These are phyloP conservation scores for Claviceps quebecensis DNA, from an alignment of 2,329 filamentous ascomycete genomes.

Conservation along the genomic window DNA sequence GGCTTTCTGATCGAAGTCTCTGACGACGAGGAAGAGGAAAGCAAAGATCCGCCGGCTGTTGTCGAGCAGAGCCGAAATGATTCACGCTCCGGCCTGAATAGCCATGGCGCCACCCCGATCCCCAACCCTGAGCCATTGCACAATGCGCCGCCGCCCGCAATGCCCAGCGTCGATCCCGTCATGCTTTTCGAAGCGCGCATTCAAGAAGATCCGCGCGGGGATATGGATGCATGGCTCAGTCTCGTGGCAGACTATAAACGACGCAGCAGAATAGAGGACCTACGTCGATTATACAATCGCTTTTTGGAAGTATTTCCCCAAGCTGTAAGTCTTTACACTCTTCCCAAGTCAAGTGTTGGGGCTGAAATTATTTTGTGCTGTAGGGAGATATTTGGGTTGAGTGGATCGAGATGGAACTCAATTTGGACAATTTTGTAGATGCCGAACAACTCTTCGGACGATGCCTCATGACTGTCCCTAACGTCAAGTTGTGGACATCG, in stretches of 20 bases:
- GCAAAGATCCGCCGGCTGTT: slow-evolving; percentile 10
- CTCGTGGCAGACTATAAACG: slow-evolving; percentile 75
- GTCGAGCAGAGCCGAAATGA: slow-evolving; percentile 5
- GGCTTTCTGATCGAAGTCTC: slow-evolving; percentile 48
- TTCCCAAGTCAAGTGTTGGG: not conserved
- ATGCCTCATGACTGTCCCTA: slow-evolving; percentile 64
- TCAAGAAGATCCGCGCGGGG: slow-evolving; percentile 81
- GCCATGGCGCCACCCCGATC: slow-evolving; percentile 10
- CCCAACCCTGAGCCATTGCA: slow-evolving; percentile 14
- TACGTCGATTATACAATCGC: slow-evolving; percentile 66
- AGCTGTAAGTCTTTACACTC: slow-evolving; percentile 48
- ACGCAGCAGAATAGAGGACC: slow-evolving; percentile 69
- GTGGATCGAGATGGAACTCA: slow-evolving; percentile 80
- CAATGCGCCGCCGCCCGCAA: slow-evolving; percentile 20
- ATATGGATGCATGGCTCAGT: slow-evolving; percentile 80
- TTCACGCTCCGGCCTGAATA: slow-evolving; percentile 6
- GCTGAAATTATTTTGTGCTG: slow-evolving; percentile 7
- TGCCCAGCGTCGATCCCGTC: slow-evolving; percentile 49
- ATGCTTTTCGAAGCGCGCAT: slow-evolving; percentile 80
- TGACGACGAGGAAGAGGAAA: slow-evolving; percentile 37
- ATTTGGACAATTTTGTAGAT: slow-evolving; percentile 65
- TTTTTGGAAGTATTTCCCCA: slow-evolving; percentile 83
- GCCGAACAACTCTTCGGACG: slow-evolving; percentile 75
- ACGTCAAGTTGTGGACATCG: slow-evolving; percentile 78
- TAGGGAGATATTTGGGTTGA: slow-evolving; percentile 86